Percentiles rank a stretch among this genome's conserved stretches.
phyloP scores from a whole-genome alignment of 176 grass and related monocot species.

The Avena insularis region DNA sequence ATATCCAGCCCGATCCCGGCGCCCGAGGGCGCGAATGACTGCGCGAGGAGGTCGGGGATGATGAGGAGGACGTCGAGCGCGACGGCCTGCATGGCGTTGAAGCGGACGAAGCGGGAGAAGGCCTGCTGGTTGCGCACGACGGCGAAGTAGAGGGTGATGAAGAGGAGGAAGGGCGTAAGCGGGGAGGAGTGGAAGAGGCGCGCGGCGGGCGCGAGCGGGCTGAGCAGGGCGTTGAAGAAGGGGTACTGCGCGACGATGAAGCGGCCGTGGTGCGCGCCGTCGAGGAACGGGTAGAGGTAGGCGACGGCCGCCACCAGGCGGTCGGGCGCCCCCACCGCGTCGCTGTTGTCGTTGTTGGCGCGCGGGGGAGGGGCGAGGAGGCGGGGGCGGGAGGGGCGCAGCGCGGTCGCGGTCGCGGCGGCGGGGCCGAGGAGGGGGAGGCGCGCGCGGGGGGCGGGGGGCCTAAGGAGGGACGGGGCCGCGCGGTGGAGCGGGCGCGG shows the following conservation, averaged over 20 bases:
- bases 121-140: slow-evolving; percentile 77
- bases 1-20: slow-evolving; percentile 65
- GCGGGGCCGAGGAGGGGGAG: background rate
- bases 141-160: slow-evolving; percentile 93
- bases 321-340: slow-evolving; percentile 62
- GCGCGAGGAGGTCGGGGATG: slow-evolving; percentile 84
- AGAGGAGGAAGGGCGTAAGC: slow-evolving; percentile 83
- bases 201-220: slow-evolving; percentile 74
- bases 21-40: slow-evolving; percentile 56
- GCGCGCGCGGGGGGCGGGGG: background rate
- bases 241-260: slow-evolving; percentile 75
- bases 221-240: slow-evolving; percentile 57
- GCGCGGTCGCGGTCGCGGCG: background rate
- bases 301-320: slow-evolving; percentile 75
- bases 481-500: slow-evolving; percentile 38
- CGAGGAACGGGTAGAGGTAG: slow-evolving; percentile 98
- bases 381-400: background rate
- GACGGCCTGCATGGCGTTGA: slow-evolving; percentile 99
- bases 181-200: slow-evolving; percentile 85
- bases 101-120: slow-evolving; percentile 92
- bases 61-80: slow-evolving; percentile 86
- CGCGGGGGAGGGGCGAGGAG: slow-evolving; percentile 31
- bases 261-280: slow-evolving; percentile 73
- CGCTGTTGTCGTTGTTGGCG: slow-evolving; percentile 66
- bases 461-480: background rate